A percentile compares a stretch with the other conserved stretches of the same genome.
Evolutionary conservation across 768 basidiomycete species (phyloP).

Genomic region (Boletales sp.): DNA sequence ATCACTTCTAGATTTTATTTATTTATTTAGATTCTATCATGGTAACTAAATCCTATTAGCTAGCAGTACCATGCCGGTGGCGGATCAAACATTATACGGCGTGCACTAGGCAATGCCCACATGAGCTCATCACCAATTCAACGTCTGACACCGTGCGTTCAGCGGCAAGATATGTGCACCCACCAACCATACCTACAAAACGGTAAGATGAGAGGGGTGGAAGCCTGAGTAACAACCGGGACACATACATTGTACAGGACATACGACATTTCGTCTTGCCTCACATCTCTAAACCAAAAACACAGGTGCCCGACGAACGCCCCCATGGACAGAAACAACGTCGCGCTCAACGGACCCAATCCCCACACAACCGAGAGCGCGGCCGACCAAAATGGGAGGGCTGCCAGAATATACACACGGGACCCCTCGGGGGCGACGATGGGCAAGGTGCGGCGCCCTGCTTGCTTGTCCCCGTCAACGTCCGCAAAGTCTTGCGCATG

Average conservation of each 20-base stretch:
- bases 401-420: conserved; percentile 13
- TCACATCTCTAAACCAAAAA: conserved; percentile 11
- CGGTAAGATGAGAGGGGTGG: too few relatives aligned
- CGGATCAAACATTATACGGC: too few relatives aligned
- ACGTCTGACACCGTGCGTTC: too few relatives aligned
- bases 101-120: too few relatives aligned
- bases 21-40: too few relatives aligned
- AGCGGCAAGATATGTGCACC: too few relatives aligned
- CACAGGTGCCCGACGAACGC: conserved; percentile 16
- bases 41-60: too few relatives aligned
- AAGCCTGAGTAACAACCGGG: too few relatives aligned
- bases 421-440: conserved; percentile 33
- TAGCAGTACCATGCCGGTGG: too few relatives aligned
- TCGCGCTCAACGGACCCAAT: conserved; percentile 9
- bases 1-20: too few relatives aligned
- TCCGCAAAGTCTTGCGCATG: conserved; percentile 35
- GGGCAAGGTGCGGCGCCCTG: conserved; percentile 38
- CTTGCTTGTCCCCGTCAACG: conserved; percentile 34
- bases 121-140: too few relatives aligned
- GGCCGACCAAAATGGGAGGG: conserved; percentile 24
- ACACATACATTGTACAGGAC: conserved; percentile 20
- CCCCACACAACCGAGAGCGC: conserved; percentile 19
- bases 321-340: conserved; percentile 15
- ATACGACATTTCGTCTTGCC: conserved; percentile 23
- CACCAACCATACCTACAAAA: too few relatives aligned